phyloP scores from a whole-genome alignment of 1,139 yeast genomes.

The Suhomyces taliae region DNA sequence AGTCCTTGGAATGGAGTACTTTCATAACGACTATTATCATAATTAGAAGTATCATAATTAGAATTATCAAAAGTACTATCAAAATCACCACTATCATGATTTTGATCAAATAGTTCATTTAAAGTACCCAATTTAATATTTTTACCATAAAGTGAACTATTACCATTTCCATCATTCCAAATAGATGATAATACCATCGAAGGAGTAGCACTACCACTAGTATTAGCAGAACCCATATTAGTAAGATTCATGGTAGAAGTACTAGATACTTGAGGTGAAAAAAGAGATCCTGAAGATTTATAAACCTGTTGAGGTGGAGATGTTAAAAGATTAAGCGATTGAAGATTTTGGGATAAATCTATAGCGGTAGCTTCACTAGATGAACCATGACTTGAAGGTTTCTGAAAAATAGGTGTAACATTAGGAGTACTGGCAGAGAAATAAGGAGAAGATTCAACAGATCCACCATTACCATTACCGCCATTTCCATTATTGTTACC shows the following conservation, averaged over 20 bases:
- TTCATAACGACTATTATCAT: not conserved
- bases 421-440: constrained; percentile 7
- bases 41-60: not conserved
- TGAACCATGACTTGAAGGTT: constrained; percentile 1
- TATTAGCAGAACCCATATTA: constrained; percentile 3
- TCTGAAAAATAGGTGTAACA: constrained; percentile 4
- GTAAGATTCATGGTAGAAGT: not conserved
- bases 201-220: constrained; percentile 13
- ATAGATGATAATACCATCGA: constrained; percentile 11
- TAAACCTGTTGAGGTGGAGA: constrained; percentile 4
- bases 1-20: not conserved
- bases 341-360: constrained; percentile 7
- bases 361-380: constrained; percentile 4
- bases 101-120: constrained; percentile 9
- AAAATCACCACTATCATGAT: not conserved
- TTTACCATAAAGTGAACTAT: constrained; percentile 5
- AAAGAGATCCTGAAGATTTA: constrained; percentile 2
- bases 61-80: not conserved
- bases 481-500: not conserved
- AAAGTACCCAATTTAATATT: constrained; percentile 8
- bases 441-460: constrained; percentile 5
- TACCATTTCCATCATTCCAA: constrained; percentile 12
- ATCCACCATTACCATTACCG: not conserved
- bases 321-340: constrained; percentile 5
- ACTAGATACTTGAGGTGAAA: constrained; percentile 2